These are phyloP conservation scores for Citrus inodora DNA, from an alignment of 345 rosid genomes.

Conservation along the genomic window DNA sequence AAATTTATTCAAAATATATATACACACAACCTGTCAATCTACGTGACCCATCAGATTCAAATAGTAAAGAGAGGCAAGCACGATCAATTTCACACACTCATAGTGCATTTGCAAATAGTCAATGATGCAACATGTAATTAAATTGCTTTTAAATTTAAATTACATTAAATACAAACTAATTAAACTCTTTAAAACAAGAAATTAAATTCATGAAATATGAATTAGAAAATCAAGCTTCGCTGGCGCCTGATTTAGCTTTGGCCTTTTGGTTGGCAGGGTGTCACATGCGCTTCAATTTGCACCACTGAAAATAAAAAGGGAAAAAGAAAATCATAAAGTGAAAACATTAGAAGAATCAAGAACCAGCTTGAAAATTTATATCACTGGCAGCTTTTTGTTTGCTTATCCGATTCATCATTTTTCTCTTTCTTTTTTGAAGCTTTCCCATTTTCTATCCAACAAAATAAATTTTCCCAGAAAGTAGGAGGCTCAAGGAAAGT, in stretches of 20 bases:
- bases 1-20: no score
- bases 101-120: not conserved
- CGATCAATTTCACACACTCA: not conserved
- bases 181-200: not conserved
- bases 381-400: not conserved
- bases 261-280: slow-evolving; percentile 27
- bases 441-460: not conserved
- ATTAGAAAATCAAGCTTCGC: slow-evolving; percentile 32
- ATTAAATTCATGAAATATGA: not conserved
- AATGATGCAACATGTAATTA: not conserved
- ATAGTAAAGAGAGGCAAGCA: slow-evolving; percentile 6
- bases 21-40: not conserved
- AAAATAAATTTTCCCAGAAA: not conserved
- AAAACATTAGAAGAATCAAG: slow-evolving; percentile 27
- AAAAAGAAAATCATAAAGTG: not conserved
- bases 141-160: not conserved
- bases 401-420: not conserved
- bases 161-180: not conserved
- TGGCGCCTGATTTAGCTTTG: slow-evolving; percentile 24
- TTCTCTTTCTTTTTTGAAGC: not conserved
- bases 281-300: slow-evolving; percentile 34
- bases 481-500: not conserved
- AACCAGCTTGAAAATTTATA: slow-evolving; percentile 1
- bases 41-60: not conserved
- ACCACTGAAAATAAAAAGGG: not conserved